Percentiles rank a stretch among this genome's conserved stretches.
phyloP scores from a whole-genome alignment of 1,284 basidiomycete species.

The Xanthoconium separans region DNA sequence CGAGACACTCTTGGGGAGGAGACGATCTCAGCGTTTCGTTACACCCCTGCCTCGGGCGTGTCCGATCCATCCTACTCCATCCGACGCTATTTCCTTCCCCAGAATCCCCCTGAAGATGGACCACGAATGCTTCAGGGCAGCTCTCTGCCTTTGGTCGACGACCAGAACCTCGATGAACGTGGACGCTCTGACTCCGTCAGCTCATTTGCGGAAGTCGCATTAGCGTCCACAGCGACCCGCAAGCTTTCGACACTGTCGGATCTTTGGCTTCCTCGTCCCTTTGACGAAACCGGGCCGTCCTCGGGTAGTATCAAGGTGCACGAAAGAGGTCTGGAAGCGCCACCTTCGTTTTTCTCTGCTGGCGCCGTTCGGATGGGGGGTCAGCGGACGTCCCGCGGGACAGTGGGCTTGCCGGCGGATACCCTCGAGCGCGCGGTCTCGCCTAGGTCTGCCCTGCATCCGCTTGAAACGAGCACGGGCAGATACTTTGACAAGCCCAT shows the following conservation, averaged over 20 bases:
- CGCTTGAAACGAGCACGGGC: slow-evolving; percentile 3
- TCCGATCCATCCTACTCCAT: background rate
- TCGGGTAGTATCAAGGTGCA: slow-evolving; percentile 10
- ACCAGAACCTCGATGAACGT: background rate
- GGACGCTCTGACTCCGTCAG: slow-evolving; percentile 9
- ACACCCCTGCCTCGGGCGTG: background rate
- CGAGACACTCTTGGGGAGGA: background rate
- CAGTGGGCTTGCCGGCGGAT: background rate
- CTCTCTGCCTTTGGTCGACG: background rate
- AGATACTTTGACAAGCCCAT: slow-evolving; percentile 12
- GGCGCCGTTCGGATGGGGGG: background rate
- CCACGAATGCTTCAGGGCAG: slow-evolving; percentile 1
- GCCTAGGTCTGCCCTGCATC: background rate
- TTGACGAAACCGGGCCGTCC: slow-evolving; percentile 12
- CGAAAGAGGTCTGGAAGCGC: slow-evolving; percentile 17
- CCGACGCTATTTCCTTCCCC: background rate
- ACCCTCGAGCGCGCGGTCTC: background rate
- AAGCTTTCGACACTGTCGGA: slow-evolving; percentile 19
- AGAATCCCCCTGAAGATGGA: background rate
- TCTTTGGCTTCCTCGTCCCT: slow-evolving; percentile 24
- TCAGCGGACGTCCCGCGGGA: background rate
- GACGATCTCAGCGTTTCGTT: slow-evolving; percentile 1
- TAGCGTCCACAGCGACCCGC: background rate
- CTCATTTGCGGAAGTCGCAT: slow-evolving; percentile 18
- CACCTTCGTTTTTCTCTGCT: slow-evolving; percentile 9